A percentile compares a stretch with the other conserved stretches of the same genome.
These are phyloP conservation scores for Theileria equi DNA, from an alignment of 169 alveolate genomes.

Conservation along the genomic window DNA sequence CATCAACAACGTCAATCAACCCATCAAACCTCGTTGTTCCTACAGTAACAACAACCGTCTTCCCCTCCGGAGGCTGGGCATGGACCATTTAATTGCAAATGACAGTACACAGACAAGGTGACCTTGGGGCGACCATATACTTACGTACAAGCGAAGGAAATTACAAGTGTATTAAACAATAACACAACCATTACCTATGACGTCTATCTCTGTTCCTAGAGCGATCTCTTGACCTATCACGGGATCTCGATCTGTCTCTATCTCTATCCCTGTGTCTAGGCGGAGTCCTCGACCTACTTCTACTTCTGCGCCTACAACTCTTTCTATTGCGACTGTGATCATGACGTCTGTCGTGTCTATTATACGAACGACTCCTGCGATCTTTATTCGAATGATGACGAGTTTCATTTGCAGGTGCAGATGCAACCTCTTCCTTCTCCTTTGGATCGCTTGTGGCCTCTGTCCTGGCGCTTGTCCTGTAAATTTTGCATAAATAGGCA, in stretches of 20 bases:
- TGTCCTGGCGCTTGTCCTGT: background rate
- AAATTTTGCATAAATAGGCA: background rate
- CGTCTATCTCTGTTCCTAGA: slow-evolving; percentile 6
- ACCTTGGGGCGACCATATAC: too few relatives aligned
- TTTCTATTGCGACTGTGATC: slow-evolving; percentile 2
- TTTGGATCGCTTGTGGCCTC: slow-evolving; percentile 2
- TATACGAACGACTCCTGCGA: slow-evolving; percentile 3
- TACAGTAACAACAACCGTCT: slow-evolving; percentile 51
- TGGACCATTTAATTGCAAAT: background rate
- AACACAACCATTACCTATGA: slow-evolving; percentile 11
- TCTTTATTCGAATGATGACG: slow-evolving; percentile 3
- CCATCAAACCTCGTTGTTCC: slow-evolving; percentile 59
- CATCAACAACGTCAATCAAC: slow-evolving; percentile 36
- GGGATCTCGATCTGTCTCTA: slow-evolving; percentile 15
- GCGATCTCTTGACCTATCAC: slow-evolving; percentile 1
- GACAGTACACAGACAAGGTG: too few relatives aligned
- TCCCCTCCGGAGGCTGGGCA: background rate
- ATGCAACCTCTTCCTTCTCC: slow-evolving; percentile 8
- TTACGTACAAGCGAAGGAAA: too few relatives aligned
- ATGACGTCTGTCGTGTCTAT: slow-evolving; percentile 1
- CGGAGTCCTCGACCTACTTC: slow-evolving; percentile 3
- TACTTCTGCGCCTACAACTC: background rate
- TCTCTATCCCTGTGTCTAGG: slow-evolving; percentile 23
- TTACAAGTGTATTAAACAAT: too few relatives aligned
- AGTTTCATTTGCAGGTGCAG: background rate